Evolutionary conservation across 2,329 filamentous ascomycete genomes (phyloP), one percentile per base, ranked within the genome.

Genomic region (Furcasterigmium furcatum): DNA sequence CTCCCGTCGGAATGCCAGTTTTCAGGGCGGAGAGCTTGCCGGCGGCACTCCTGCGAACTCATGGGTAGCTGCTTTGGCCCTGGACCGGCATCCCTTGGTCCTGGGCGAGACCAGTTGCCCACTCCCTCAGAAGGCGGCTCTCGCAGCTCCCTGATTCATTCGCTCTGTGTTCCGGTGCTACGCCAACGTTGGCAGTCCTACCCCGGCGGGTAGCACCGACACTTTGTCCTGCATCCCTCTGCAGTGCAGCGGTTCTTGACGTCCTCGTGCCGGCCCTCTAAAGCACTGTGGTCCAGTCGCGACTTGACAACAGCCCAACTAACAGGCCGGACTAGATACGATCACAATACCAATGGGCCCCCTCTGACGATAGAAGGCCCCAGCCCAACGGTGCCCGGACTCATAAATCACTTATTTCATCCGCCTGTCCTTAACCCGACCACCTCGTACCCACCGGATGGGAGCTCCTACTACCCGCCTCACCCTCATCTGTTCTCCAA

Each of bases 301-400:
- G 34, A 36, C n/a, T 18, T 18, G n/a, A 7, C 48, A 50, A 8
- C 40, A 25, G 41, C 47, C 43, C 49, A 53, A 50, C 54, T 54
- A 51, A 58, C 55, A 53, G 54, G 53, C 58, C n/a, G 58, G 48
- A 55, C 51, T 62, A 81, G 78, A 72, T 80, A 79, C 66, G 72
- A 66, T 59, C 75, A 78, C 59, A 76, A 79, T 57, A 65, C 74
- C 57, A 72, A 64, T 61, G 69, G 70, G 51, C 70, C 76, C 52
- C 67, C 76, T 56, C 67, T 80, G 55, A 71, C 73, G 54, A 70
- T 80, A 64, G 77, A 80, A 61, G 73, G 61, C 51, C 62, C 74
- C 52, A 58, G 71, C 45, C 74, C 78, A 59, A 68, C 74, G 51
- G 65, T 75, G 45, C 67, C 73, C 22, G 40, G 40, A 48, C 68